These are phyloP conservation scores for Phyllosticta citrichinensis DNA, from an alignment of 2,329 filamentous ascomycete genomes.

Conservation along the genomic window DNA sequence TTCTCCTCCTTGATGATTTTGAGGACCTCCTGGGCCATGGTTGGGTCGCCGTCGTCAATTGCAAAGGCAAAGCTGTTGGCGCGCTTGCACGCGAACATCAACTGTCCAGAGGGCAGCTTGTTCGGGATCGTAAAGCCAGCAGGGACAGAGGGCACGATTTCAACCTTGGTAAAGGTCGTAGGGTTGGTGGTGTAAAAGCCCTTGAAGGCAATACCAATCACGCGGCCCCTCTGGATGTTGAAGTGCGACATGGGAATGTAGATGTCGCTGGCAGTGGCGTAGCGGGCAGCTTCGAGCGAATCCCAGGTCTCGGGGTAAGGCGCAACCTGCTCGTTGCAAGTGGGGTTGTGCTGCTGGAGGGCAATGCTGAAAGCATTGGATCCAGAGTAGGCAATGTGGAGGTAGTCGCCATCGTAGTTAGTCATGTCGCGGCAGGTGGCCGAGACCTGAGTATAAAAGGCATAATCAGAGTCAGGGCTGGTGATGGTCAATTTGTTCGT, in stretches of 20 bases:
- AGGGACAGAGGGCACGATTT: slow-evolving; percentile 50
- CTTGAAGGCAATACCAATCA: slow-evolving; percentile 52
- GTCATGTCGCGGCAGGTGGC: slow-evolving; percentile 47
- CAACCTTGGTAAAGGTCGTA: slow-evolving; percentile 47
- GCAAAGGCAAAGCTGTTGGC: slow-evolving; percentile 64
- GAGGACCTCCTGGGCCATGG: slow-evolving; percentile 50
- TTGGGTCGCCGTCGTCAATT: slow-evolving; percentile 58
- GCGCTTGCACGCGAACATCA: slow-evolving; percentile 54
- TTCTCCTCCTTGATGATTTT: slow-evolving; percentile 49
- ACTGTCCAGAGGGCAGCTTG: slow-evolving; percentile 51
- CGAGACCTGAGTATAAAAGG: slow-evolving; percentile 50
- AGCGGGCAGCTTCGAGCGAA: slow-evolving; percentile 53
- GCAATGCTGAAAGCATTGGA: slow-evolving; percentile 54
- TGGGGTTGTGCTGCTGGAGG: slow-evolving; percentile 55
- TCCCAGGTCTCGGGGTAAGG: slow-evolving; percentile 61
- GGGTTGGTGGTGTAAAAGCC: slow-evolving; percentile 49
- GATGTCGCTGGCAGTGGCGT: slow-evolving; percentile 44
- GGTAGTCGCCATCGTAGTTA: slow-evolving; percentile 46
- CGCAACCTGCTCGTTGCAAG: slow-evolving; percentile 44
- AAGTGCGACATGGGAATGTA: slow-evolving; percentile 61
- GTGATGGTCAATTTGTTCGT: slow-evolving; percentile 44
- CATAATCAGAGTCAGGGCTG: slow-evolving; percentile 50
- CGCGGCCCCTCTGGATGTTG: slow-evolving; percentile 46
- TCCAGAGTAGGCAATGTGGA: slow-evolving; percentile 56
- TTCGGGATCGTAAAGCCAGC: slow-evolving; percentile 41